phyloP scores from a whole-genome alignment of 2,329 filamentous ascomycete genomes.

The Fusarium sp. region DNA sequence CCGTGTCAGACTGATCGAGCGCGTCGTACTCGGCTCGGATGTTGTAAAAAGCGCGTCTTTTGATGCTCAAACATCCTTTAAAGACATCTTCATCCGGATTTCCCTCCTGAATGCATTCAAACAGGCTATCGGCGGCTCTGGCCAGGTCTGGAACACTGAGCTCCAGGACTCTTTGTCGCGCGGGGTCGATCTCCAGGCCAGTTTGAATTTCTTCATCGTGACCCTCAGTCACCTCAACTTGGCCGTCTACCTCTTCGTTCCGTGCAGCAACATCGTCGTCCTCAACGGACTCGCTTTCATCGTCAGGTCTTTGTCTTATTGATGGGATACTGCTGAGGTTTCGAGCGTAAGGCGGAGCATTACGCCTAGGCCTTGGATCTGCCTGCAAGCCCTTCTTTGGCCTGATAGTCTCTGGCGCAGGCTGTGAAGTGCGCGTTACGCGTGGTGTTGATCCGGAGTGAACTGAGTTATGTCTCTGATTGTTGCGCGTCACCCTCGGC shows the following conservation, averaged over 20 bases:
- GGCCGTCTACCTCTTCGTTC: slow-evolving; percentile 18
- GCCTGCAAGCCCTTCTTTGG: slow-evolving; percentile 20
- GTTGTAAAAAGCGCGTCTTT: slow-evolving; percentile 47
- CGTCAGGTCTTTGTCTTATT: slow-evolving; percentile 39
- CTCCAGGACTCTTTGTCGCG: slow-evolving; percentile 43
- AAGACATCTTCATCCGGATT: slow-evolving; percentile 42
- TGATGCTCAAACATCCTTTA: slow-evolving; percentile 45
- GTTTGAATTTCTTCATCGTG: slow-evolving; percentile 5
- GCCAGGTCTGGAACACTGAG: slow-evolving; percentile 49
- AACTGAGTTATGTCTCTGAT: slow-evolving; percentile 19
- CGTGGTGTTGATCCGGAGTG: slow-evolving; percentile 1
- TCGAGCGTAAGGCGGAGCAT: slow-evolving; percentile 35
- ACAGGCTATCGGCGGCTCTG: slow-evolving; percentile 48
- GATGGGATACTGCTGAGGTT: slow-evolving; percentile 41
- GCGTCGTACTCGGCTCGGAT: slow-evolving; percentile 48
- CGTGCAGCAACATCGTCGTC: slow-evolving; percentile 21
- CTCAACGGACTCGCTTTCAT: slow-evolving; percentile 42
- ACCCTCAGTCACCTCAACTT: slow-evolving; percentile 2
- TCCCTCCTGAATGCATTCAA: slow-evolving; percentile 43
- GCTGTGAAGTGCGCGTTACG: slow-evolving; percentile 3
- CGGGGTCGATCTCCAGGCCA: slow-evolving; percentile 26
- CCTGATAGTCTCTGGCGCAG: slow-evolving; percentile 1
- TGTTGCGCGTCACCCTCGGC: slow-evolving; percentile 37
- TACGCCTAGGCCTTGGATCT: slow-evolving; percentile 43
- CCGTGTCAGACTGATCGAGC: slow-evolving; percentile 18